A percentile compares a stretch with the other conserved stretches of the same genome.
Conservation (phyloP, 257 asterid species). For the Nicotiana benthamiana region DNA sequence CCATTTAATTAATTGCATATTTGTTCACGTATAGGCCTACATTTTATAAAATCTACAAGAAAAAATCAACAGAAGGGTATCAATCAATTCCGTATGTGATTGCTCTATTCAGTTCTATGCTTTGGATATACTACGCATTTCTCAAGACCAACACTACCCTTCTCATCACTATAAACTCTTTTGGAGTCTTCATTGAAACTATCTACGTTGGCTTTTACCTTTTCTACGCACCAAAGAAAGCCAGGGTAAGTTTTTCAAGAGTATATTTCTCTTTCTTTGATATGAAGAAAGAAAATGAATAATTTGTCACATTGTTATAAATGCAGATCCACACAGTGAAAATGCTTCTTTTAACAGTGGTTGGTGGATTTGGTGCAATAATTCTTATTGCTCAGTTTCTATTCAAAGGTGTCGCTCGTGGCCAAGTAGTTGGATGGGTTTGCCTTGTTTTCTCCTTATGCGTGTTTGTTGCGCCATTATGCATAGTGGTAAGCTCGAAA, state of each 20-base stretch:
- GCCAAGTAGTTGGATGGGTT: slow-evolving; percentile 46
- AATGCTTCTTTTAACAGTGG: slow-evolving; percentile 21
- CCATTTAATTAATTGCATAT: not conserved
- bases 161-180: slow-evolving; percentile 63
- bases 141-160: slow-evolving; percentile 54
- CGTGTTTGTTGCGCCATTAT: slow-evolving; percentile 56
- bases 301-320: not conserved
- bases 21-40: slow-evolving; percentile 46
- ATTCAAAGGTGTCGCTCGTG: slow-evolving; percentile 26
- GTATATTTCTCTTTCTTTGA: not conserved
- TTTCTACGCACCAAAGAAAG: slow-evolving; percentile 40
- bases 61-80: slow-evolving; percentile 62
- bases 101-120: slow-evolving; percentile 61
- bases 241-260: slow-evolving; percentile 35
- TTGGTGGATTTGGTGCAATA: slow-evolving; percentile 40
- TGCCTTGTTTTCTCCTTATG: slow-evolving; percentile 33
- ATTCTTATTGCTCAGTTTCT: slow-evolving; percentile 29
- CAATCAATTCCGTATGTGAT: slow-evolving; percentile 64
- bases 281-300: not conserved
- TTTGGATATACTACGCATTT: slow-evolving; percentile 75
- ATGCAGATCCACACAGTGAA: slow-evolving; percentile 40
- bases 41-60: slow-evolving; percentile 53
- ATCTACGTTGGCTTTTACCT: slow-evolving; percentile 42
- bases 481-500: slow-evolving; percentile 40
- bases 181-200: slow-evolving; percentile 52